phyloP scores from a whole-genome alignment of 495 filamentous ascomycete species.

The Penicillium angulare region DNA sequence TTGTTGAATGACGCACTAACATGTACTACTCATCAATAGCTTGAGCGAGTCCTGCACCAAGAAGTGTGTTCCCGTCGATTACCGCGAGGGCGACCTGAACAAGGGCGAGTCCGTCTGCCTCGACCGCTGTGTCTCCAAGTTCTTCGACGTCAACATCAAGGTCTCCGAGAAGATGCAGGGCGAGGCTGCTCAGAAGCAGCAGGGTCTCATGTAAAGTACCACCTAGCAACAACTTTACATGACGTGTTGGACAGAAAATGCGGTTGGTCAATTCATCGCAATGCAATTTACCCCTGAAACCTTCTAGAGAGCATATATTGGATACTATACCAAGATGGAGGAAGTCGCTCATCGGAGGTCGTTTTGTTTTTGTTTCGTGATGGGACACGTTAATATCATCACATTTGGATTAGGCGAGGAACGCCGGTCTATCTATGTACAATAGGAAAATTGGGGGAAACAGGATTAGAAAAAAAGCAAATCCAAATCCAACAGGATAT shows the following conservation, averaged over 20 bases:
- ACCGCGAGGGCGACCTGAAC: constrained; percentile 93
- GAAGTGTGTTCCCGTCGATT: constrained; percentile 88
- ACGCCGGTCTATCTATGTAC: constrained; percentile 29
- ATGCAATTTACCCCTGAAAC: background rate
- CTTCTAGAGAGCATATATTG: background rate
- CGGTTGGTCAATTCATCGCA: too few relatives aligned
- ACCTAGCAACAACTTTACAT: background rate
- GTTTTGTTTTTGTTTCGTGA: constrained; percentile 11
- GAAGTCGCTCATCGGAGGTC: background rate
- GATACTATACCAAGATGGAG: background rate
- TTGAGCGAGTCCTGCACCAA: constrained; percentile 82
- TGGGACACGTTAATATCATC: constrained; percentile 26
- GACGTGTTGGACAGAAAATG: background rate
- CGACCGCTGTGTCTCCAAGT: constrained; percentile 94
- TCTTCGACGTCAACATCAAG: constrained; percentile 97
- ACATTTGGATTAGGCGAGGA: constrained; percentile 14
- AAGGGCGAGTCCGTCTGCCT: constrained; percentile 98
- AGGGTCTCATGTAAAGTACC: constrained; percentile 51
- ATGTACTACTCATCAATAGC: constrained; percentile 42
- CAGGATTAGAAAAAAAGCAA: too few relatives aligned
- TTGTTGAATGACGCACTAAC: too few relatives aligned
- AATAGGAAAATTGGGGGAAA: constrained; percentile 24
- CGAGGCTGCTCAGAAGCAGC: constrained; percentile 53
- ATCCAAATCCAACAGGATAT: too few relatives aligned
- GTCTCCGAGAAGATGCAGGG: constrained; percentile 80